Evolutionary conservation across 306 rosid species (phyloP).

Genomic region (Mimosa pudica): DNA sequence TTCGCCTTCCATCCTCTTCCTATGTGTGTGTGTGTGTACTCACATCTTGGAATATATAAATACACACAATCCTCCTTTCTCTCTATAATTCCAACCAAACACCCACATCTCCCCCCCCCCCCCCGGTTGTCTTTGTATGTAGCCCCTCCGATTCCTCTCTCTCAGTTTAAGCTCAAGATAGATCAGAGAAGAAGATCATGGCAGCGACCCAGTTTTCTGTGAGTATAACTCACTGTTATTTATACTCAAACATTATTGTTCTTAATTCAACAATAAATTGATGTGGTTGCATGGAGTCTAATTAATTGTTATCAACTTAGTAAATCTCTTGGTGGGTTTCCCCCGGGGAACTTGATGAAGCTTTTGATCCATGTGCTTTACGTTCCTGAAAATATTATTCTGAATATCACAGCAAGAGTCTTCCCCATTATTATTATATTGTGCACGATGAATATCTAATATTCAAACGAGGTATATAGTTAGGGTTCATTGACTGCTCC

Average conservation of each 20-base stretch:
- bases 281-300: not conserved
- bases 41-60: not conserved
- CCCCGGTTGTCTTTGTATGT: not conserved
- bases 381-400: not conserved
- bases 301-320: not conserved
- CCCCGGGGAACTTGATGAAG: slow-evolving; percentile 14
- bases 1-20: not conserved
- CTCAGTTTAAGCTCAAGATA: slow-evolving; percentile 23
- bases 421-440: not conserved
- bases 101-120: slow-evolving; percentile 18
- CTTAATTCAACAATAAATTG: not conserved
- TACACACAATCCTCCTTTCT: slow-evolving; percentile 24
- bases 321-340: slow-evolving; percentile 14
- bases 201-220: slow-evolving; percentile 50
- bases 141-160: slow-evolving; percentile 4
- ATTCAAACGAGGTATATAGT: not conserved
- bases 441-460: not conserved
- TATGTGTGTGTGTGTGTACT: not conserved
- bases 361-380: slow-evolving; percentile 10
- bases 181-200: slow-evolving; percentile 32
- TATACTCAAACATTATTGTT: not conserved
- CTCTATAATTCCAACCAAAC: slow-evolving; percentile 37
- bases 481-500: not conserved
- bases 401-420: not conserved
- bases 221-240: slow-evolving; percentile 34